These are phyloP conservation scores for Cyclotella sp. DNA, from an alignment of 108 stramenopile genomes.

Conservation along the genomic window DNA sequence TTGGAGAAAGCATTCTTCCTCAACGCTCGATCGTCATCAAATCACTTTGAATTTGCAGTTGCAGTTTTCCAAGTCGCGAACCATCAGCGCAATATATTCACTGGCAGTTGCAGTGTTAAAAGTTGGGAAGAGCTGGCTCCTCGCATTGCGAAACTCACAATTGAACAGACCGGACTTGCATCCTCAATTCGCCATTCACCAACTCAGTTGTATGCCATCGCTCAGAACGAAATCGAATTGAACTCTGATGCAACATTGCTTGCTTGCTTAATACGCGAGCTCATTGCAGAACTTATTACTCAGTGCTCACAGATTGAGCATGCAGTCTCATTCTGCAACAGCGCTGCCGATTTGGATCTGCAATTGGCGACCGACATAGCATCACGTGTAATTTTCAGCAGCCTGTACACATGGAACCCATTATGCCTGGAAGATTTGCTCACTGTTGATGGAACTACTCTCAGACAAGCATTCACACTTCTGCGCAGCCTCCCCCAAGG, in stretches of 20 bases:
- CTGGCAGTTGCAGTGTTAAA: background rate
- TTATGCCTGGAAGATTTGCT: slow-evolving; percentile 13
- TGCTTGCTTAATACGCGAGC: slow-evolving; percentile 3
- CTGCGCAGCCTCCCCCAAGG: background rate
- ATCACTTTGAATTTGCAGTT: slow-evolving; percentile 13
- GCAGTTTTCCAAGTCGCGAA: background rate
- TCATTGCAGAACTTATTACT: background rate
- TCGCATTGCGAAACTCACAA: background rate
- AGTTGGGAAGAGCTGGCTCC: too few relatives aligned
- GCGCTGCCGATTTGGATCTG: background rate
- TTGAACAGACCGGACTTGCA: slow-evolving; percentile 12
- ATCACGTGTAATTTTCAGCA: slow-evolving; percentile 1
- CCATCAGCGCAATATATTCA: background rate
- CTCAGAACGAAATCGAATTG: background rate
- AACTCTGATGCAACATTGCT: background rate
- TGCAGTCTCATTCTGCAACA: slow-evolving; percentile 1
- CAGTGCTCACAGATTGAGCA: slow-evolving; percentile 8
- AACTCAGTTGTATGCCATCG: background rate
- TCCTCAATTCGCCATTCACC: background rate
- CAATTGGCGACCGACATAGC: slow-evolving; percentile 9
- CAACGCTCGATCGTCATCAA: background rate
- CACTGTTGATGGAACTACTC: background rate
- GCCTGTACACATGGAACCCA: slow-evolving; percentile 20
- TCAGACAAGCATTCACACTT: background rate
- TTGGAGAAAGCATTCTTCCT: background rate